phyloP scores from a whole-genome alignment of 768 basidiomycete species.

The Mycena belliarum region DNA sequence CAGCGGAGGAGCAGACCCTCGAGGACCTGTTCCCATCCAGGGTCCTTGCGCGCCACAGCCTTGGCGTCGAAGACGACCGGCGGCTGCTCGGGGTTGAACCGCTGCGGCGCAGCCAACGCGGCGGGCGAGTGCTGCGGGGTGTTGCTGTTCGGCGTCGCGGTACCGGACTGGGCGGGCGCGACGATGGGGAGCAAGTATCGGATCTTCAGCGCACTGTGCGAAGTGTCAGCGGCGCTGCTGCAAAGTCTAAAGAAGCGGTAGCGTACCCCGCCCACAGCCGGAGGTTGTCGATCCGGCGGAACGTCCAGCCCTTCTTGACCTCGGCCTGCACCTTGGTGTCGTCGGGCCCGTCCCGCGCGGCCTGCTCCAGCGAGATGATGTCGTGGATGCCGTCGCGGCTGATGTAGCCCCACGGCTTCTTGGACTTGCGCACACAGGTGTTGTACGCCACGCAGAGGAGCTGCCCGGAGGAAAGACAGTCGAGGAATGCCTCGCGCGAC shows the following conservation, averaged over 20 bases:
- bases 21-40: conserved; percentile 84
- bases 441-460: conserved; percentile 83
- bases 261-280: conserved; percentile 83
- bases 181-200: conserved; percentile 77
- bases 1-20: conserved; percentile 62
- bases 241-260: neutral
- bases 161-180: conserved; percentile 42
- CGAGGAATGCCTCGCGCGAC: conserved; percentile 46
- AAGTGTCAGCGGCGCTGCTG: neutral
- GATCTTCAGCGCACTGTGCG: conserved; percentile 71
- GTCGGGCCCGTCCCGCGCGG: conserved; percentile 34
- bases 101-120: conserved; percentile 31
- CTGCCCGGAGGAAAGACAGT: conserved; percentile 71
- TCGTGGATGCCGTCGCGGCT: conserved; percentile 78
- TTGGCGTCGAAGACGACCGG: conserved; percentile 71
- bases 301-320: conserved; percentile 73
- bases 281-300: conserved; percentile 83
- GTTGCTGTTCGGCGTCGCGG: conserved; percentile 20
- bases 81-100: conserved; percentile 43
- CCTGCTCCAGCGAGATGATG: conserved; percentile 64
- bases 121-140: conserved; percentile 32
- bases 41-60: conserved; percentile 69
- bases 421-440: conserved; percentile 73
- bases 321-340: conserved; percentile 38
- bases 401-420: conserved; percentile 88